phyloP scores from a whole-genome alignment of 352 stramenopile species.

The Aphanomyces euteiches region DNA sequence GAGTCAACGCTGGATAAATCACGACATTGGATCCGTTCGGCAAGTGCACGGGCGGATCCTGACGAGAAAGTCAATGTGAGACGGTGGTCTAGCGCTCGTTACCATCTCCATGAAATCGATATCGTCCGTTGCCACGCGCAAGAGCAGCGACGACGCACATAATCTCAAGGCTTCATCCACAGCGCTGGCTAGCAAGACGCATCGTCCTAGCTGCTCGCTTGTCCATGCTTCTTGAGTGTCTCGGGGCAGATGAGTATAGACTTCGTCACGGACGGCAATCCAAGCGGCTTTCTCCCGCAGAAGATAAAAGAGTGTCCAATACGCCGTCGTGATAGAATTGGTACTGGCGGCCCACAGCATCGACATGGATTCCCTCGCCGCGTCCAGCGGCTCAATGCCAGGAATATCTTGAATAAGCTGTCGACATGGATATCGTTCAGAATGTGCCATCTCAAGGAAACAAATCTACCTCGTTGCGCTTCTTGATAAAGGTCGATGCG shows the following conservation, averaged over 20 bases:
- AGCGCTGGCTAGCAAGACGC: constrained; percentile 21
- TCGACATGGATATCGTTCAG: too few species aligned
- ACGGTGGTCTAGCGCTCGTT: too few species aligned
- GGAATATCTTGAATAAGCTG: too few species aligned
- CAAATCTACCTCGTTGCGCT: background rate
- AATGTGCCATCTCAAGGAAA: too few species aligned
- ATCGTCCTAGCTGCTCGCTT: constrained; percentile 19
- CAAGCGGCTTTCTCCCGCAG: constrained; percentile 15
- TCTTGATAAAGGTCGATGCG: constrained; percentile 4
- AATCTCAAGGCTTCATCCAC: constrained; percentile 26
- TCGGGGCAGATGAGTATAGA: constrained; percentile 10
- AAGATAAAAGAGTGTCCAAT: constrained; percentile 30
- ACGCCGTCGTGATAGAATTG: constrained; percentile 27
- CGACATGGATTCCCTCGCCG: constrained; percentile 7
- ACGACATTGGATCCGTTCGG: constrained; percentile 5
- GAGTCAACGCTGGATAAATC: constrained; percentile 13
- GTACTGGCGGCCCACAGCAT: constrained; percentile 19
- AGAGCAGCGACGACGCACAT: constrained; percentile 1
- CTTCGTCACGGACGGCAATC: constrained; percentile 21
- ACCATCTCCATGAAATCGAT: constrained; percentile 6
- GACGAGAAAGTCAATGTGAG: too few species aligned
- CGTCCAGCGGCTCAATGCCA: background rate
- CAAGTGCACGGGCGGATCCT: background rate
- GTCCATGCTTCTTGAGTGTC: background rate
- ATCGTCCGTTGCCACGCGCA: constrained; percentile 21